Evolutionary conservation across 2,329 filamentous ascomycete species (phyloP).

Genomic region (Claviceps maximensis): DNA sequence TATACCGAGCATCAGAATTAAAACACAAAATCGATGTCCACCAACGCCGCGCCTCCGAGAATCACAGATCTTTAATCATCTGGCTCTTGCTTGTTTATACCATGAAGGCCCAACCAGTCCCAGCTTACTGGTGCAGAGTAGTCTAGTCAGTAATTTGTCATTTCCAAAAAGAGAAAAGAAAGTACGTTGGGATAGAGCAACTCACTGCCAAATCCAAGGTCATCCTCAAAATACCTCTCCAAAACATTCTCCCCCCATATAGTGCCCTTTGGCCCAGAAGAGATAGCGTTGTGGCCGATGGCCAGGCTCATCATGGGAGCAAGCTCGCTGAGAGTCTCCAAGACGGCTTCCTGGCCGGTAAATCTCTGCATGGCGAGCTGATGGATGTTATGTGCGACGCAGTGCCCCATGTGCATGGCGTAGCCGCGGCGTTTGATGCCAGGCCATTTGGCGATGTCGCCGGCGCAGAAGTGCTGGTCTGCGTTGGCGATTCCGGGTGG

Average conservation of each 20-base stretch:
- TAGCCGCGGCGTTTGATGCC: constrained; percentile 69
- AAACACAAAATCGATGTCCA: no score
- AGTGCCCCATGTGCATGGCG: constrained; percentile 61
- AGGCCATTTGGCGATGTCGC: constrained; percentile 58
- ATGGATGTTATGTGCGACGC: constrained; percentile 53
- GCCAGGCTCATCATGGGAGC: constrained; percentile 58
- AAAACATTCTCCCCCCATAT: constrained; percentile 48
- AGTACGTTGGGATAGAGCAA: constrained; percentile 13
- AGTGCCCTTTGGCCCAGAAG: constrained; percentile 46
- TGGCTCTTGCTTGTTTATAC: constrained; percentile 12
- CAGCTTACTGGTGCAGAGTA: constrained; percentile 34
- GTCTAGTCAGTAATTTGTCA: neutral
- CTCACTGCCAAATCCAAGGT: constrained; percentile 52
- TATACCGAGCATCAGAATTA: no score
- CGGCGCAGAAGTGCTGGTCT: constrained; percentile 51
- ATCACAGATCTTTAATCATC: no score
- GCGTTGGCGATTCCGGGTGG: constrained; percentile 39
- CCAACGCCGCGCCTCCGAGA: no score
- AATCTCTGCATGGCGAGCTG: constrained; percentile 39
- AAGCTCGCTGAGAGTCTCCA: constrained; percentile 37
- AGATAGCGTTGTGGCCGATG: constrained; percentile 55
- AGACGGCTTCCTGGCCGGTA: constrained; percentile 27
- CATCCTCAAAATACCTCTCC: constrained; percentile 51
- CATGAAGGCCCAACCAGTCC: constrained; percentile 37
- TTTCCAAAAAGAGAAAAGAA: neutral